phyloP scores from a whole-genome alignment of 2,329 filamentous ascomycete genomes.

The Capronia americana region DNA sequence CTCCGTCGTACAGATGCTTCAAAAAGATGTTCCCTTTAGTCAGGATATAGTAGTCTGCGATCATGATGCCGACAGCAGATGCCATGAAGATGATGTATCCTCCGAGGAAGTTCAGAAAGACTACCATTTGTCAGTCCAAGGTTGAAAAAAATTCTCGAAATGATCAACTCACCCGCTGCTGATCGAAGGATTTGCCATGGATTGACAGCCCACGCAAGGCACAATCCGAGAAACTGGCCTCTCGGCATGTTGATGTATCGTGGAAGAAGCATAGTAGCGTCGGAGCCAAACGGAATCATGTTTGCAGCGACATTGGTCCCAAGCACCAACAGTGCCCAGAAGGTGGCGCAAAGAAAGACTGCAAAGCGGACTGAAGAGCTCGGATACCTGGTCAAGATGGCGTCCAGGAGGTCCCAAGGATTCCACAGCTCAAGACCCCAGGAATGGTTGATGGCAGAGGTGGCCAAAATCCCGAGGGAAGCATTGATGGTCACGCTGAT shows the following conservation, averaged over 20 bases:
- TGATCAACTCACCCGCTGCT: slow-evolving; percentile 8
- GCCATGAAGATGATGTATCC: slow-evolving; percentile 24
- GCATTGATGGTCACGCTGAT: slow-evolving; percentile 52
- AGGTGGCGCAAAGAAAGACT: slow-evolving; percentile 14
- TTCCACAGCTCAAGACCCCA: slow-evolving; percentile 49
- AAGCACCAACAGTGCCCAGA: slow-evolving; percentile 13
- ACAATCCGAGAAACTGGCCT: slow-evolving; percentile 14
- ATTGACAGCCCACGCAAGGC: slow-evolving; percentile 12
- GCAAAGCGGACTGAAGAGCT: slow-evolving; percentile 12
- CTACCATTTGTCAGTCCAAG: neutral
- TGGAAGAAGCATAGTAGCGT: slow-evolving; percentile 14
- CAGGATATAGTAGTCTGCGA: slow-evolving; percentile 19
- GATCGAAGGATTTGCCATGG: slow-evolving; percentile 22
- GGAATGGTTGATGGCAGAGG: slow-evolving; percentile 52
- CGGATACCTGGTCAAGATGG: slow-evolving; percentile 14
- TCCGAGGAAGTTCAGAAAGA: slow-evolving; percentile 19
- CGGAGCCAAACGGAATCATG: slow-evolving; percentile 24
- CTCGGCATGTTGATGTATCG: slow-evolving; percentile 22
- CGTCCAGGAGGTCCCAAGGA: slow-evolving; percentile 33
- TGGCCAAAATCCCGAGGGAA: slow-evolving; percentile 54
- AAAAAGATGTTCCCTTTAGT: slow-evolving; percentile 19
- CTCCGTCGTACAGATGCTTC: slow-evolving; percentile 14
- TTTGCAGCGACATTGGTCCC: slow-evolving; percentile 19
- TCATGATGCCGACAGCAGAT: slow-evolving; percentile 20
- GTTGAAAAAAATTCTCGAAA: neutral